phyloP scores from a whole-genome alignment of 2,329 filamentous ascomycete species.

The Curvularia spicifera region DNA sequence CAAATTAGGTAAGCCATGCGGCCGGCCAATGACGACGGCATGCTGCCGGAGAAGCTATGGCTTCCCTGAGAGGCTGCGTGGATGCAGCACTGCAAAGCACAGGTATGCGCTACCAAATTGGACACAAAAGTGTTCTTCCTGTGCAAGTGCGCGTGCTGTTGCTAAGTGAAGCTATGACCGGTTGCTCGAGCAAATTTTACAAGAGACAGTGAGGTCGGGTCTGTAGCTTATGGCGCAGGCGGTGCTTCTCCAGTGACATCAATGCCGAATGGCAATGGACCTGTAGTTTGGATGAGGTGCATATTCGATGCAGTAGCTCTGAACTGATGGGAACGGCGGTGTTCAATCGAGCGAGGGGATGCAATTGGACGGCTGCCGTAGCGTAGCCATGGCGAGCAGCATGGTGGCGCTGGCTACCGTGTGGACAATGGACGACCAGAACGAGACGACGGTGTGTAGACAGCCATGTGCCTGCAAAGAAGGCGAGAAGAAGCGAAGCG shows the following conservation, averaged over 20 bases:
- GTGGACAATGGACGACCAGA: background rate
- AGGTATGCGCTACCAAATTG: background rate
- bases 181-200: slow-evolving; percentile 1
- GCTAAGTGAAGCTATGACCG: slow-evolving; percentile 1
- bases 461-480: background rate
- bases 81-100: background rate
- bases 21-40: slow-evolving; percentile 17
- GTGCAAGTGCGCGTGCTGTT: background rate
- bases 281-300: background rate
- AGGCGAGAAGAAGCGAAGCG: background rate
- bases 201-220: background rate
- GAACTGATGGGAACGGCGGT: background rate
- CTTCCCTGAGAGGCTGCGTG: slow-evolving; percentile 3
- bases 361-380: background rate
- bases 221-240: background rate
- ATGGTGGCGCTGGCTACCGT: background rate
- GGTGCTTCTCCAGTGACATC: background rate
- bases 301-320: background rate
- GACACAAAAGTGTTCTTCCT: background rate
- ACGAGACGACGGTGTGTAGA: too few species aligned
- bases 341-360: background rate
- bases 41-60: slow-evolving; percentile 4
- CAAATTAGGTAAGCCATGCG: slow-evolving; percentile 10
- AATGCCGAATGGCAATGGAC: background rate
- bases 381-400: background rate